Conservation (phyloP, 495 filamentous ascomycete genomes). For the Amniculicola lignicola region DNA sequence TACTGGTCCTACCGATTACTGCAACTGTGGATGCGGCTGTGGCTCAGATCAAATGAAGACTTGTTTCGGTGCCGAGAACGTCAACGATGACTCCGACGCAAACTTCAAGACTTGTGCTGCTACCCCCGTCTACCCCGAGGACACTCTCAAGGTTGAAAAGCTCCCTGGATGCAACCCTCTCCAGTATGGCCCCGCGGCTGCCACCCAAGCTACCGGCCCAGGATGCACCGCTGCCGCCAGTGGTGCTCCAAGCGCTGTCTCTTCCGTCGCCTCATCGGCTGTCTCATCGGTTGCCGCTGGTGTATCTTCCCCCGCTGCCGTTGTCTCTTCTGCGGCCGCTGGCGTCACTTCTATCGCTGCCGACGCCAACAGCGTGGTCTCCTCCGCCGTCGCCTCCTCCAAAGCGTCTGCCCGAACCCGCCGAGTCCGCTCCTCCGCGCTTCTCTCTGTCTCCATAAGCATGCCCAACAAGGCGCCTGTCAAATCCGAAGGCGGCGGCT, state of each 20-base stretch:
- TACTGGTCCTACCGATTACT: constrained; percentile 23
- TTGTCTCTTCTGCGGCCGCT: constrained; percentile 2
- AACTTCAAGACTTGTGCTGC: constrained; percentile 27
- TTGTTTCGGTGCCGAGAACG: constrained; percentile 30
- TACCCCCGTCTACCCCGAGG: constrained; percentile 1
- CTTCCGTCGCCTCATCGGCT: constrained; percentile 4
- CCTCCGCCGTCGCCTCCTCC: background rate
- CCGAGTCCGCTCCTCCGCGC: no score
- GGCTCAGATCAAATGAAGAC: constrained; percentile 27
- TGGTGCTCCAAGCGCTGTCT: background rate
- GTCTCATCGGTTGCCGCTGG: background rate
- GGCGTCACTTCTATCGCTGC: background rate
- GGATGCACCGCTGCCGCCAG: constrained; percentile 15
- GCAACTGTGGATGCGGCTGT: constrained; percentile 33
- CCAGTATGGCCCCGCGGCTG: constrained; percentile 24
- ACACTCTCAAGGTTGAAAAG: constrained; percentile 11
- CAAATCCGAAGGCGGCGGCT: background rate
- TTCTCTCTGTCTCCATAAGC: background rate
- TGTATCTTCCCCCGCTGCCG: background rate
- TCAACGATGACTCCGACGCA: constrained; percentile 26
- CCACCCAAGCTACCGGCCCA: constrained; percentile 22
- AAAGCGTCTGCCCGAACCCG: no score
- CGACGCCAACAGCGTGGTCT: background rate
- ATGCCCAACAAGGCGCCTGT: background rate
- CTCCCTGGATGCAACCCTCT: constrained; percentile 34